Conservation (phyloP, 306 rosid species). For the Quercus mongolica region DNA sequence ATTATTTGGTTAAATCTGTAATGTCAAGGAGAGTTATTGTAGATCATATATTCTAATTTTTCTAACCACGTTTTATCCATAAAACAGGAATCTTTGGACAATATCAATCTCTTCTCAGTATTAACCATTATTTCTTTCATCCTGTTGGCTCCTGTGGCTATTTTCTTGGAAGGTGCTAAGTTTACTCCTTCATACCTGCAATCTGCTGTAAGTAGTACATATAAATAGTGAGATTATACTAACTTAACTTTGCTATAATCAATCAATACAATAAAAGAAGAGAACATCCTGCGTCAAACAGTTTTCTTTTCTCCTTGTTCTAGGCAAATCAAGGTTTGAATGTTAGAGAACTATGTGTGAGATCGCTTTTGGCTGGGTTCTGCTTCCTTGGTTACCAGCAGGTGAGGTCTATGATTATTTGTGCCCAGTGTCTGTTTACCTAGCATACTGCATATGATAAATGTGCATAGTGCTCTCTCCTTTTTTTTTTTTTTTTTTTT, state of each 20-base stretch:
- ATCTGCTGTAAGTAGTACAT: conserved; percentile 41
- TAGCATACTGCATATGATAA: not conserved
- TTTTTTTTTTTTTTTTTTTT: not conserved
- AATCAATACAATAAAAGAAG: not conserved
- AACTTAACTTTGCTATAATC: not conserved
- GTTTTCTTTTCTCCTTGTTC: not conserved
- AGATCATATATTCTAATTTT: not conserved
- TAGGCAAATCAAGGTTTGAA: conserved; percentile 68
- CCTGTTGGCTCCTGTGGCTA: conserved; percentile 50
- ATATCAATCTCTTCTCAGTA: conserved; percentile 66
- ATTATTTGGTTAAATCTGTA: not conserved
- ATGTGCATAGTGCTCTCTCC: not conserved
- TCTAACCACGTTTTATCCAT: conserved; percentile 15
- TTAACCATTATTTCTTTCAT: conserved; percentile 69
- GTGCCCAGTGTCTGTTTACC: not conserved
- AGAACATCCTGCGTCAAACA: not conserved
- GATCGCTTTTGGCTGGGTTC: conserved; percentile 60
- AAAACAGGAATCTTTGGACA: conserved; percentile 64
- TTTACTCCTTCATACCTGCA: conserved; percentile 64
- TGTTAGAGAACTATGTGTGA: conserved; percentile 51
- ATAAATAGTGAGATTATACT: not conserved
- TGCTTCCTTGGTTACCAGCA: conserved; percentile 76
- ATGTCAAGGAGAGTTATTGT: not conserved
- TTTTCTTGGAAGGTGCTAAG: conserved; percentile 63
- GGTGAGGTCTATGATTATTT: conserved; percentile 36